Evolutionary conservation across 2,329 filamentous ascomycete genomes (phyloP), one percentile per base, ranked within the genome.

Genomic region (Didymella segeticola): DNA sequence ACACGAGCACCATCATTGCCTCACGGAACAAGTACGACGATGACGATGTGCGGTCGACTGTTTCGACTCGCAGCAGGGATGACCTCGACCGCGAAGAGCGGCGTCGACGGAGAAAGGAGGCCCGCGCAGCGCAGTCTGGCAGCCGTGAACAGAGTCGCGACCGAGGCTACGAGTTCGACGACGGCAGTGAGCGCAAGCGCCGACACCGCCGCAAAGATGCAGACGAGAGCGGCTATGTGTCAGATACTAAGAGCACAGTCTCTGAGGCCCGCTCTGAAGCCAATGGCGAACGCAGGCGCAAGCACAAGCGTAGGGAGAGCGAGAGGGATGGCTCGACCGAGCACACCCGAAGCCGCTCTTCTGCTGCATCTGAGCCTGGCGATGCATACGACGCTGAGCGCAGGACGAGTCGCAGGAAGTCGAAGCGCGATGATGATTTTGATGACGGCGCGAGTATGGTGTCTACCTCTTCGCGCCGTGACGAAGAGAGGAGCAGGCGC

Each of bases 361-460:
- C 68, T 5, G 73, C 75, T 15, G 71, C 69, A 31, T 78, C 77
- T 26, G 74, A 80, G 47, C 73, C 75, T 23, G 74, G 69, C 5
- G 77, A 77, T 45, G 26, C 66, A 12, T 73, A 74, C 39, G 77
- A 78, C 10, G 68, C 63, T 30, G 60, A 71, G 46, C 73, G 66
- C 39, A 77, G 73, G 47, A 73, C 73, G 8, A 68, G 65, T 15
- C 74, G 73, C 50, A 69, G 73, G n/a, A 69, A 66, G 52, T 79
- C 78, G 5, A 77, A 69, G 60, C 73, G 72, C 15, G 71, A 77
- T 26, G 77, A 67, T 3, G 75, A 78, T 20, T 57, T 72, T 30
- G 77, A 80, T 43, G 78, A 80, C 47, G 71, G 67, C 26, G 69
- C 66, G 4, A 80, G 78, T 20, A 64, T 75, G 5, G 64, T 71